Conservation (phyloP, 768 basidiomycete species). For the Butyriboletus loyo region DNA sequence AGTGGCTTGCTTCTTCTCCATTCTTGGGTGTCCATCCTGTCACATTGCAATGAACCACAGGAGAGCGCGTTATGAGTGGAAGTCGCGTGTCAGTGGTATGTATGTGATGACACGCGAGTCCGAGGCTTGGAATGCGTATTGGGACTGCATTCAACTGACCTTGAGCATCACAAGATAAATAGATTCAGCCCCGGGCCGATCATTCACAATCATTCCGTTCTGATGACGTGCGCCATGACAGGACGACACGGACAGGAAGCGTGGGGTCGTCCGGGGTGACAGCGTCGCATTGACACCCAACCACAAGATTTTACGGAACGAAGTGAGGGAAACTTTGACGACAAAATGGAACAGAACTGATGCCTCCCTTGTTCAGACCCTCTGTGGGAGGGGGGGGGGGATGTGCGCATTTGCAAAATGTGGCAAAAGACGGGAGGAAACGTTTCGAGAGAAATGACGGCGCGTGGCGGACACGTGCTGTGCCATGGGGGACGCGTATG, state of each 20-base stretch:
- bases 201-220: background rate
- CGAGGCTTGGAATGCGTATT: conserved; percentile 11
- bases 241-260: conserved; percentile 11
- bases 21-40: conserved; percentile 6
- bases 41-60: conserved; percentile 5
- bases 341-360: conserved; percentile 1
- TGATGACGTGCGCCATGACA: background rate
- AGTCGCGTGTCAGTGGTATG: conserved; percentile 5
- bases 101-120: conserved; percentile 3
- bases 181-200: background rate
- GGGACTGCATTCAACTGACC: background rate
- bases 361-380: conserved; percentile 2
- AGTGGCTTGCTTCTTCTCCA: conserved; percentile 14
- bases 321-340: background rate
- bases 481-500: conserved; percentile 28
- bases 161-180: conserved; percentile 1
- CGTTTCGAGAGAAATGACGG: conserved; percentile 5
- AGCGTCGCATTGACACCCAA: background rate
- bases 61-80: background rate
- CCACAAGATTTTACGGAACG: background rate
- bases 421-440: background rate
- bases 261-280: conserved; percentile 1
- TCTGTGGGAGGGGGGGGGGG: background rate
- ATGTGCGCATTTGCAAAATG: background rate
- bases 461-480: conserved; percentile 28